Base-by-base conservation (phyloP, 345 rosid species). In the Bruguiera gymnorhiza region DNA sequence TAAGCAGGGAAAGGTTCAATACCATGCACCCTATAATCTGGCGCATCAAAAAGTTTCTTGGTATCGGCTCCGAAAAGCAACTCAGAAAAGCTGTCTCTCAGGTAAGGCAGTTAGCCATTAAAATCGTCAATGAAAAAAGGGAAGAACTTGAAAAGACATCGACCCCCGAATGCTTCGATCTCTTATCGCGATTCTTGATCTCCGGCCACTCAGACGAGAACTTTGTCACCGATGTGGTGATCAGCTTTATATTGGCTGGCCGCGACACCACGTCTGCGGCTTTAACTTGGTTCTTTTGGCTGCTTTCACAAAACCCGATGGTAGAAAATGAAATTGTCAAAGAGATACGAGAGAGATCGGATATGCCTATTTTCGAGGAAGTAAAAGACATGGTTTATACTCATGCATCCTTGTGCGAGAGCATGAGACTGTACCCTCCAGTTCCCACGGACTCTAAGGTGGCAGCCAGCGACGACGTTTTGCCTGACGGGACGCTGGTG, bases 201-300 rank as follows among this genome's bases (percentile, higher is more conserved):
- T 87, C 92, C 0, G 84, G 86, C 18, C 76, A 13, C 30, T 72
- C 83, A 0, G 83, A 80, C 51, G 90, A 87, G 75, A 73, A 32
- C 63, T 65, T 85, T 70, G 66, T 84, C 67, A 76, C 71, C 0
- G 93, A 88, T 62, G 84, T 88, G 43, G 83, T 86, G 24, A 81
- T 88, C 27, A 90, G 92, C 54, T 86, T 88, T 60, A 78, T 82
- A 3, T 83, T 86, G 16, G 94, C 94, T 0, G 92, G 94, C 60
- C 74, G 87, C 6, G 97, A 90, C 79, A 76, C 96, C 0, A 90
- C 90, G 18, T 88, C 93, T n/a, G 80, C 93, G n/a, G 92, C 92
- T 18, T 71, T 90, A 63, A 84, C 85, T 6, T 90, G 97, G 94
- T 88, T 84, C 86, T 86, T 90, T 70, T 86, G 86, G 90, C 64